Conservation (phyloP, 805 yeast species). For the Millerago galiae region DNA sequence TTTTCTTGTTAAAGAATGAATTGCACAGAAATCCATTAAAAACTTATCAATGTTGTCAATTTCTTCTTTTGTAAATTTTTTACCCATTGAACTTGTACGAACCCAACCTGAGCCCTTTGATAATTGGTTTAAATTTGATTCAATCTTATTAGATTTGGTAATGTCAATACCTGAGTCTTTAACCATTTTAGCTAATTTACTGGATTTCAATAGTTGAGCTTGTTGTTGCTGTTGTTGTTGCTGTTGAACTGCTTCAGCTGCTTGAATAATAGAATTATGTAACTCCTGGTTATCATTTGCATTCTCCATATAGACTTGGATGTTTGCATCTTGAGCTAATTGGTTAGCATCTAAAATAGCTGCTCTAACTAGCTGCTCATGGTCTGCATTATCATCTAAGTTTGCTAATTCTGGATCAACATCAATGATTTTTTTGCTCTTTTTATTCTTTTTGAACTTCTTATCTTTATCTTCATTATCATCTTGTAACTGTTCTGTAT, state of each 20-base stretch:
- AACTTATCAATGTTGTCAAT: constrained; percentile 65
- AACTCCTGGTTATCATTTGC: constrained; percentile 16
- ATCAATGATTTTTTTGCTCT: constrained; percentile 22
- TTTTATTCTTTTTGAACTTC: constrained; percentile 1
- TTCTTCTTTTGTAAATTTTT: constrained; percentile 57
- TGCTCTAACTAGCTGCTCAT: constrained; percentile 61
- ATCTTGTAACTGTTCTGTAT: constrained; percentile 18
- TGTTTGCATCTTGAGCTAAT: constrained; percentile 41
- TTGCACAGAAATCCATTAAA: constrained; percentile 58
- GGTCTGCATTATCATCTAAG: constrained; percentile 41
- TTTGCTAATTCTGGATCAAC: constrained; percentile 57
- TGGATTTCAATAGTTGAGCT: background rate
- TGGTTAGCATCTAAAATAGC: constrained; percentile 66
- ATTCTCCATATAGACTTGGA: constrained; percentile 24
- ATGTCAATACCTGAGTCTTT: background rate
- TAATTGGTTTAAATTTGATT: background rate
- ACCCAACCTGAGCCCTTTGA: constrained; percentile 25
- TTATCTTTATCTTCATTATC: background rate
- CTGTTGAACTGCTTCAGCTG: constrained; percentile 21
- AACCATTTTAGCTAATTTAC: background rate
- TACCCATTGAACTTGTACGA: constrained; percentile 18
- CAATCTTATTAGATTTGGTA: too few relatives aligned
- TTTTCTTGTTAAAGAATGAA: constrained; percentile 54
- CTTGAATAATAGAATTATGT: constrained; percentile 23
- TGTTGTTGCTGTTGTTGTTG: constrained; percentile 4